A percentile compares a stretch with the other conserved stretches of the same genome.
Evolutionary conservation across 1,139 yeast species (phyloP).

Genomic region (Wickerhamomyces sp.): DNA sequence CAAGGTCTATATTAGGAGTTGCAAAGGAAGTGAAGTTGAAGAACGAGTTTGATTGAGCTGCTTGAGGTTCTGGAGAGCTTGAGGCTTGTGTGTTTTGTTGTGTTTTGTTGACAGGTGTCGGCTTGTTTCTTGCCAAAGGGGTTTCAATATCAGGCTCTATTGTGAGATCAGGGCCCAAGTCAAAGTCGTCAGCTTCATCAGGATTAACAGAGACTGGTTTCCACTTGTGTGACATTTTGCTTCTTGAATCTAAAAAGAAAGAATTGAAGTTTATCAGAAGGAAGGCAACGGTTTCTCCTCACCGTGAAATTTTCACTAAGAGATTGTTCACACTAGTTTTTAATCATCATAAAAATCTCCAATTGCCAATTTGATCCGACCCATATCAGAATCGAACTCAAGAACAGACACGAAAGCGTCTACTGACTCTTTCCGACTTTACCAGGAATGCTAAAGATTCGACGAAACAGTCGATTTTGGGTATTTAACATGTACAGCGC

Average conservation of each 20-base stretch:
- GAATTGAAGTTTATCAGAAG: constrained; percentile 23
- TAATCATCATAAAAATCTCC: constrained; percentile 24
- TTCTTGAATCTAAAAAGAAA: constrained; percentile 12
- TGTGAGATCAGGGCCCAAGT: constrained; percentile 31
- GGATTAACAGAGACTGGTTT: constrained; percentile 25
- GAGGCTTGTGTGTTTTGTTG: constrained; percentile 3
- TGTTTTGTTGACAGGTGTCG: constrained; percentile 5
- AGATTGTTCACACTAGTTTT: constrained; percentile 29
- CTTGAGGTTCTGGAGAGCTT: not conserved
- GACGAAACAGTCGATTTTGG: not conserved
- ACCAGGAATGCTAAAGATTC: not conserved
- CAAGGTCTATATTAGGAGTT: constrained; percentile 21
- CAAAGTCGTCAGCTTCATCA: constrained; percentile 30
- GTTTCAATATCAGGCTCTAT: constrained; percentile 21
- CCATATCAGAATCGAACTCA: not conserved
- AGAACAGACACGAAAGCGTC: not conserved
- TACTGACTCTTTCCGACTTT: constrained; percentile 17
- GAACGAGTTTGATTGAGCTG: constrained; percentile 11
- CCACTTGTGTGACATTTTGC: constrained; percentile 20
- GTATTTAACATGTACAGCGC: too few species aligned
- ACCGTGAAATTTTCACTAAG: constrained; percentile 25
- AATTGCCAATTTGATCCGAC: too few species aligned
- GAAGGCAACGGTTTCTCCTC: constrained; percentile 31
- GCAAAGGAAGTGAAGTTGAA: constrained; percentile 24
- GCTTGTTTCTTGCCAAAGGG: constrained; percentile 9